phyloP scores from a whole-genome alignment of 2,329 filamentous ascomycete genomes.

The Aspergillus sojae region DNA sequence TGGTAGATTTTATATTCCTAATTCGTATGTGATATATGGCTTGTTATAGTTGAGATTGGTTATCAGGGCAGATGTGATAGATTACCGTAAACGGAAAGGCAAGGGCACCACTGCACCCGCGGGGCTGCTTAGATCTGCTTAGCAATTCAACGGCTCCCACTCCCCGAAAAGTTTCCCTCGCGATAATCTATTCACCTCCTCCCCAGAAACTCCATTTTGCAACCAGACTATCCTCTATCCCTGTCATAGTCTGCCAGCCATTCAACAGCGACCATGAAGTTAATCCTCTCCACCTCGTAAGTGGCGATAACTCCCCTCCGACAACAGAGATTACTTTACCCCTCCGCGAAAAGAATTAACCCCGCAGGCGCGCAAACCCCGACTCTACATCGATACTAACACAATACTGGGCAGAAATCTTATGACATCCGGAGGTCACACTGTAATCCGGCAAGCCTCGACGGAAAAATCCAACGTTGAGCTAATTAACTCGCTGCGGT shows the following conservation, averaged over 20 bases:
- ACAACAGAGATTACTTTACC: not conserved
- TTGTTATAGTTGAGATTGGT: not conserved
- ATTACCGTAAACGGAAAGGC: conserved; percentile 4
- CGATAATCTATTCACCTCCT: not conserved
- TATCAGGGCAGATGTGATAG: not conserved
- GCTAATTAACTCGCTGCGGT: conserved; percentile 82
- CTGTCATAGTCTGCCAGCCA: not conserved
- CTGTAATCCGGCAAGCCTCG: conserved; percentile 77
- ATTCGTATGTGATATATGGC: not conserved
- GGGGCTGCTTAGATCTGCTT: conserved; percentile 37
- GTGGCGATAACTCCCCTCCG: conserved; percentile 34
- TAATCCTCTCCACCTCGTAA: conserved; percentile 85
- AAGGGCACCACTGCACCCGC: conserved; percentile 15
- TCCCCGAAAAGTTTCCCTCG: conserved; percentile 6
- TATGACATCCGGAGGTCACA: conserved; percentile 78
- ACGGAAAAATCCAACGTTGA: conserved; percentile 89
- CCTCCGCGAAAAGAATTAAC: not conserved
- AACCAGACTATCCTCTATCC: not conserved
- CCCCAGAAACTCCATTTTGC: not conserved
- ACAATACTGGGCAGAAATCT: conserved; percentile 64
- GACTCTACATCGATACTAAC: conserved; percentile 9
- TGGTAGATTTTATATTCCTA: not conserved
- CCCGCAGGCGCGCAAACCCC: not conserved
- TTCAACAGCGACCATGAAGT: conserved; percentile 63
- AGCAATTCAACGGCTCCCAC: conserved; percentile 21